Percentiles rank a stretch among this genome's conserved stretches.
Conservation (phyloP, 225 moss, liverwort and hornwort species). For the Polytrichum formosum region DNA sequence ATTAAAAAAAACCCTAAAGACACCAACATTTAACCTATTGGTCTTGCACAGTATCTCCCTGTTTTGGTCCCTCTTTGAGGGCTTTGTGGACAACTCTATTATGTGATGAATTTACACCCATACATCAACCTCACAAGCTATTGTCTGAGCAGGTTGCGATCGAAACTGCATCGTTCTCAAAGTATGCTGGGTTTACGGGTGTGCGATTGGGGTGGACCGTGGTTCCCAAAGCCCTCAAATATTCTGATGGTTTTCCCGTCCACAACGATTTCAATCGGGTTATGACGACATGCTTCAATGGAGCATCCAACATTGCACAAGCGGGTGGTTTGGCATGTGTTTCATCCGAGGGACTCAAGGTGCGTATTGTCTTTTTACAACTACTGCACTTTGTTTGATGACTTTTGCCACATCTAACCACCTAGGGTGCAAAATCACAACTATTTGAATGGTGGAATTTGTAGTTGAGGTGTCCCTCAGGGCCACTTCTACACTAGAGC, state of each 20-base stretch:
- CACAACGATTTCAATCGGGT: slow-evolving; percentile 87
- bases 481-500: too few species aligned
- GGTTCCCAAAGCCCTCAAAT: slow-evolving; percentile 77
- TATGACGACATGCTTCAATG: slow-evolving; percentile 97
- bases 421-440: too few species aligned
- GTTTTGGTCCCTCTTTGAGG: too few species aligned
- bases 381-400: too few species aligned
- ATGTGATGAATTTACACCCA: neutral
- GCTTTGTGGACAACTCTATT: too few species aligned
- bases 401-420: too few species aligned
- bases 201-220: slow-evolving; percentile 98
- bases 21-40: too few species aligned
- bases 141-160: slow-evolving; percentile 70
- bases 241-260: slow-evolving; percentile 73
- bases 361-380: slow-evolving; percentile 4
- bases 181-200: slow-evolving; percentile 92
- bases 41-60: too few species aligned
- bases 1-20: too few species aligned
- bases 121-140: neutral
- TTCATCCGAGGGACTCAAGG: slow-evolving; percentile 77
- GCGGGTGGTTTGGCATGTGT: slow-evolving; percentile 93
- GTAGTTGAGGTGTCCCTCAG: too few species aligned
- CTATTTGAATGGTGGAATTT: too few species aligned
- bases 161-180: slow-evolving; percentile 93
- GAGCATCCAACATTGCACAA: slow-evolving; percentile 90